Conservation (phyloP, 768 basidiomycete genomes). For the Kwoniella pini region DNA sequence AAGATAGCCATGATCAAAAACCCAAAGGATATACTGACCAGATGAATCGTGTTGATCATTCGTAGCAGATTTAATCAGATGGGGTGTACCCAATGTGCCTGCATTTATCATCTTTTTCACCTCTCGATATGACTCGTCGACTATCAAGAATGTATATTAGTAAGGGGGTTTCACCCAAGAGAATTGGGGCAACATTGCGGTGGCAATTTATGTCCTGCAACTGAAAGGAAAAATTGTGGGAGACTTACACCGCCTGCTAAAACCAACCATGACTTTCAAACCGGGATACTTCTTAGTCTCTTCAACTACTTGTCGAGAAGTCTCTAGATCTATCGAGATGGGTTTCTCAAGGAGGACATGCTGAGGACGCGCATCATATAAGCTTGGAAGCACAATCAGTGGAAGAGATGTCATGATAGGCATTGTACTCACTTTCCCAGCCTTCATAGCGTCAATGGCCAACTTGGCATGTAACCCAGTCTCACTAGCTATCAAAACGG, state of each 20-base stretch:
- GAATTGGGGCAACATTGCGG: no score
- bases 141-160: background rate
- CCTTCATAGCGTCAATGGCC: constrained; percentile 21
- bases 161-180: background rate
- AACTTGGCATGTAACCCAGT: constrained; percentile 29
- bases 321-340: constrained; percentile 28
- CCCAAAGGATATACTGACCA: background rate
- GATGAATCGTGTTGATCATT: constrained; percentile 30
- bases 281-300: constrained; percentile 20
- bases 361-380: no score
- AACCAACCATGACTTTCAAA: constrained; percentile 32
- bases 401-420: background rate
- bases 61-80: constrained; percentile 29
- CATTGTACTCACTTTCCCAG: constrained; percentile 21
- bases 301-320: constrained; percentile 18
- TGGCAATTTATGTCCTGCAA: no score
- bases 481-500: constrained; percentile 31
- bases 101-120: constrained; percentile 21
- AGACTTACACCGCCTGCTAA: constrained; percentile 33
- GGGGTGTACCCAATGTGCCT: constrained; percentile 21
- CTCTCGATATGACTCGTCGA: constrained; percentile 24
- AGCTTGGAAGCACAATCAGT: background rate
- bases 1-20: background rate
- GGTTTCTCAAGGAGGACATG: constrained; percentile 38
- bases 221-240: background rate